Base-by-base conservation (phyloP, 192 early-diverging fungal genomes). In the Linnemannia exigua region DNA sequence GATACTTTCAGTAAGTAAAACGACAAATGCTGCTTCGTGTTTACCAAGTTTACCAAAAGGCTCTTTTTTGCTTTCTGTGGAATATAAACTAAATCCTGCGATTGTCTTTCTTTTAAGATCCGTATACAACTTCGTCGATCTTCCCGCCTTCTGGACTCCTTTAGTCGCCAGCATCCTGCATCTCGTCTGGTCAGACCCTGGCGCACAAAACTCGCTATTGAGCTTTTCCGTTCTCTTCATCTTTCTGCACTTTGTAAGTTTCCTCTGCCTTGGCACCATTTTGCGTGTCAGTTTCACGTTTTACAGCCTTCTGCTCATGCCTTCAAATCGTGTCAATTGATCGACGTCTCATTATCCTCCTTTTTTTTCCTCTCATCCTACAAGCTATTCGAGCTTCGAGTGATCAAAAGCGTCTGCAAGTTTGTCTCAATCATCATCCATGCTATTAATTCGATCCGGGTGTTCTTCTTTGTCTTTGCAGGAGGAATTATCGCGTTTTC, bases 401-500 rank as follows among this genome's bases (percentile, higher is more conserved):
- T 76, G 46, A 76, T 25, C 41, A 22, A 37, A 22, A 76, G 38
- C 28, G 66, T 76, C 17, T 76, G 75, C 75, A 44, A 68, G n/a
- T 68, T 68, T 22, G 66, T 76, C 47, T 46, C 75, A 2, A 50
- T 76, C 31, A 68, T 76, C 33, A 46, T 76, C 38, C 37, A 66
- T 7, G 35, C 67, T 28, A 50, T 76, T 1, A 44, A 3, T 25
- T 33, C 44, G 17, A 76, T 76, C 66, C 36, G 66, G 1, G 44
- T 76, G 9, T 76, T 76, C 66, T 76, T 76, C 75, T 67, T 76
- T 33, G 67, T 76, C 47, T 50, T 76, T 35, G 66, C 75, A 28
- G 63, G 25, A 12, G 58, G 35, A 19, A 68, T 76, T 15, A 36
- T 76, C 16, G 61, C 66, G 0, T 76, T 76, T 68, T 41, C 66